Base-by-base conservation (phyloP, 352 stramenopile genomes). In the Globisporangium radiosum region DNA sequence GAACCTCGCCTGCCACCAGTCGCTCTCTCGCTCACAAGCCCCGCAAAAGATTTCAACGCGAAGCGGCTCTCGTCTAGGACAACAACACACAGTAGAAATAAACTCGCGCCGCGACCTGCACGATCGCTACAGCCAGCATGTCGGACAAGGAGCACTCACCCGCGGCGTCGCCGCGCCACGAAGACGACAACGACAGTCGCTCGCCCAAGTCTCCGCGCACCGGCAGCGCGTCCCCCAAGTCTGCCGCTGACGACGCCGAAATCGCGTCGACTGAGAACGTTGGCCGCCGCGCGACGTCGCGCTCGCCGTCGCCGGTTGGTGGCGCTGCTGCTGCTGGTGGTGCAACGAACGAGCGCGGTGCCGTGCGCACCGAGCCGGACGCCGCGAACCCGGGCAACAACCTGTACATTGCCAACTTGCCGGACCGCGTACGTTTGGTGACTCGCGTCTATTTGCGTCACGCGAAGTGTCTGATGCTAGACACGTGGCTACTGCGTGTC, bases 351-450 rank as follows among this genome's bases (percentile, higher is more conserved):
- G n/a, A 51, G 19, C 47, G 25, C 25, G 25, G 25, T 33, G 25
- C 25, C 25, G 25, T 8, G 47, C 47, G 47, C n/a, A 25, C 11
- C 25, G 63, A 69, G 42, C 14, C 45, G 5, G 56, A 71, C 38
- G 64, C 56, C 11, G 50, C 14, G 6, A 92, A 92, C 70, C 75
- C 75, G 2, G 83, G 83, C 64, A 92, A 92, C 72, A 90, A 90
- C 61, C 63, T 92, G 57, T 92, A 92, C 52, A 78, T 91, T 14
- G 84, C 84, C 47, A 90, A 90, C 60, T 59, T 93, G 37, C 62
- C 81, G 11, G 66, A 77, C 7, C 66, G 75, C 15, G 70, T 87
- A 69, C 60, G 75, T 63, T 47, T 33, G 25, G 25, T 2, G 25
- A 33, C 25, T 33, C 25, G 25, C 25, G 25, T 33, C 25, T 33